Percentiles rank a stretch among this genome's conserved stretches.
phyloP scores from a whole-genome alignment of 768 basidiomycete species.

The Nidularia sp. region DNA sequence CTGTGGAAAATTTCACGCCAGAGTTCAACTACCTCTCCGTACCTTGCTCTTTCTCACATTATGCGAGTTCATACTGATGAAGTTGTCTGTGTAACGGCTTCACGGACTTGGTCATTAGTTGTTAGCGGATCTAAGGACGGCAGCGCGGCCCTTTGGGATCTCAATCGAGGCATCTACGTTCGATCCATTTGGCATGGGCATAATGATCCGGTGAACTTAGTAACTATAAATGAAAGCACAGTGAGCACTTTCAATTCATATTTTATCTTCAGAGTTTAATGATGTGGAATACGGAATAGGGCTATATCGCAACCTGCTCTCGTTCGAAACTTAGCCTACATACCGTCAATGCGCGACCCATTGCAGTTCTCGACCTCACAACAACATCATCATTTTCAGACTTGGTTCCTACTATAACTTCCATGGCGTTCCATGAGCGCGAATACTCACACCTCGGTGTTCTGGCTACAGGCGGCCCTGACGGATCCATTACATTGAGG shows the following conservation, averaged over 20 bases:
- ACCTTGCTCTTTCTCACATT: conserved; percentile 56
- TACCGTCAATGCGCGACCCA: conserved; percentile 81
- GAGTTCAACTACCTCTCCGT: conserved; percentile 15
- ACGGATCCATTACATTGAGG: conserved; percentile 74
- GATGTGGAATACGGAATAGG: conserved; percentile 37
- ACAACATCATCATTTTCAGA: conserved; percentile 35
- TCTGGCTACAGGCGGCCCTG: conserved; percentile 75
- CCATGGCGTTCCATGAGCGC: conserved; percentile 83
- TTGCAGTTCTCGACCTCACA: conserved; percentile 65
- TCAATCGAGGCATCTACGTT: conserved; percentile 79
- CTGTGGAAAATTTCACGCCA: conserved; percentile 66
- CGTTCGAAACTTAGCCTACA: conserved; percentile 66
- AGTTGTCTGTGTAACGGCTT: conserved; percentile 67
- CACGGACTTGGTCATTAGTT: conserved; percentile 76
- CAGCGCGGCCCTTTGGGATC: conserved; percentile 85
- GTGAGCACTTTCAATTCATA: conserved; percentile 30
- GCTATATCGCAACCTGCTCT: conserved; percentile 86
- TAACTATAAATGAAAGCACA: conserved; percentile 82
- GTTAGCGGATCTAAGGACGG: conserved; percentile 86
- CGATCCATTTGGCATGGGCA: conserved; percentile 74
- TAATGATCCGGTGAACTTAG: conserved; percentile 52
- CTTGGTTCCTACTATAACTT: conserved; percentile 57
- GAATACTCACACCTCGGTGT: conserved; percentile 78
- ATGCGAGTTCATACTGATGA: conserved; percentile 77
- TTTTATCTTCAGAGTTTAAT: neutral